phyloP scores from a whole-genome alignment of 1,284 basidiomycete species.

The Thelephora terrestris region DNA sequence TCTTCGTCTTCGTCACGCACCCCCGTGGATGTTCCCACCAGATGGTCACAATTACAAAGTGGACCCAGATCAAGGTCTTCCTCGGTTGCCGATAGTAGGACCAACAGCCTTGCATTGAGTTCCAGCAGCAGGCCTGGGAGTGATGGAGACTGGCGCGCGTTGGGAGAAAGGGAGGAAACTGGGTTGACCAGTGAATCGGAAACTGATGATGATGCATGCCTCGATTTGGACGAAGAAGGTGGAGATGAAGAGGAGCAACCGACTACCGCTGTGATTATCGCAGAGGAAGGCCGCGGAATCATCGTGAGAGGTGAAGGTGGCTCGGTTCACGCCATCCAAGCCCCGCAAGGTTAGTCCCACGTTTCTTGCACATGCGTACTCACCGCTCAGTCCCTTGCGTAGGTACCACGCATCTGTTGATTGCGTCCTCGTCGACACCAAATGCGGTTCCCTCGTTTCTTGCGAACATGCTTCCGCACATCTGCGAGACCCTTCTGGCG shows the following conservation, averaged over 20 bases:
- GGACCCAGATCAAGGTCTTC: conserved; percentile 57
- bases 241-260: conserved; percentile 50
- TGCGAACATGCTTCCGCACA: conserved; percentile 54
- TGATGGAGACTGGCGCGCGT: conserved; percentile 62
- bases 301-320: conserved; percentile 63
- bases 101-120: conserved; percentile 33
- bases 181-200: conserved; percentile 62
- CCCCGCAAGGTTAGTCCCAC: conserved; percentile 49
- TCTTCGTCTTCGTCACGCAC: conserved; percentile 32
- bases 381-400: conserved; percentile 5
- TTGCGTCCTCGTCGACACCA: conserved; percentile 68
- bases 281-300: conserved; percentile 71
- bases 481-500: conserved; percentile 70
- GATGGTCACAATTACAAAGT: conserved; percentile 62
- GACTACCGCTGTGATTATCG: conserved; percentile 65
- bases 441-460: conserved; percentile 70
- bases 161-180: conserved; percentile 64
- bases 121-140: conserved; percentile 49
- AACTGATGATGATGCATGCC: conserved; percentile 50
- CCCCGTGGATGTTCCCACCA: conserved; percentile 40
- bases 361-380: not conserved
- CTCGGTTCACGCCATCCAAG: conserved; percentile 49
- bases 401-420: conserved; percentile 86
- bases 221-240: conserved; percentile 34
- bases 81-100: conserved; percentile 42